Evolutionary conservation across 192 early-diverging fungal genomes (phyloP).

Genomic region (Jimgerdemannia lactiflua): DNA sequence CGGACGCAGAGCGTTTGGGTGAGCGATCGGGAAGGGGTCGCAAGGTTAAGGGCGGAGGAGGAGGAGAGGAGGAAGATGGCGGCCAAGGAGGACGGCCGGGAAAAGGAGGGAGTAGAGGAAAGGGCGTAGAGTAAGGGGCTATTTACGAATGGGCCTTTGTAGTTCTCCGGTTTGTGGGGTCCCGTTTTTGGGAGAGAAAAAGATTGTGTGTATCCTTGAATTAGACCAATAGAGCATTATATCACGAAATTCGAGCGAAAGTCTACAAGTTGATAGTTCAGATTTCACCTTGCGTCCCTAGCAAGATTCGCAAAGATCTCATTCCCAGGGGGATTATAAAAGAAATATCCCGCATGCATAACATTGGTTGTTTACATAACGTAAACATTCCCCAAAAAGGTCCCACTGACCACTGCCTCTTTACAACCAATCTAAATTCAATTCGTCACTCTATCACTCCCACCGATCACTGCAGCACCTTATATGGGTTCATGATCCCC

Average conservation of each 20-base stretch:
- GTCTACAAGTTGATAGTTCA: too few species aligned
- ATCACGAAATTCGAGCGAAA: neutral
- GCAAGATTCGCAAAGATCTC: neutral
- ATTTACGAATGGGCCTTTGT: neutral
- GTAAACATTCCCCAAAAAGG: too few species aligned
- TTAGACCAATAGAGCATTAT: neutral
- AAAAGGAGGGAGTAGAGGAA: neutral
- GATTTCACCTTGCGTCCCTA: too few species aligned
- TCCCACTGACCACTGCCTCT: too few species aligned
- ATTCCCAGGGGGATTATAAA: neutral
- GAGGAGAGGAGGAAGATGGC: neutral
- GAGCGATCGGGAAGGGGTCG: neutral
- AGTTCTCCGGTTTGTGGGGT: neutral
- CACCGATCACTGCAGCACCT: conserved; percentile 32
- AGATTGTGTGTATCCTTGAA: neutral
- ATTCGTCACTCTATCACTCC: neutral
- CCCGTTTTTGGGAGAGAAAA: neutral
- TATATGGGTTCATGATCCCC: conserved; percentile 78
- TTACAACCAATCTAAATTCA: neutral
- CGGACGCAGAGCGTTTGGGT: neutral
- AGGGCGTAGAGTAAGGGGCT: neutral
- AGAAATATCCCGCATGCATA: too few species aligned
- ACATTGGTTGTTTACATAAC: too few species aligned
- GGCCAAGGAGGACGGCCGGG: neutral
- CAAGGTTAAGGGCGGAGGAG: neutral